Conservation (phyloP, 1,284 basidiomycete species). For the Inonotus obliquus region DNA sequence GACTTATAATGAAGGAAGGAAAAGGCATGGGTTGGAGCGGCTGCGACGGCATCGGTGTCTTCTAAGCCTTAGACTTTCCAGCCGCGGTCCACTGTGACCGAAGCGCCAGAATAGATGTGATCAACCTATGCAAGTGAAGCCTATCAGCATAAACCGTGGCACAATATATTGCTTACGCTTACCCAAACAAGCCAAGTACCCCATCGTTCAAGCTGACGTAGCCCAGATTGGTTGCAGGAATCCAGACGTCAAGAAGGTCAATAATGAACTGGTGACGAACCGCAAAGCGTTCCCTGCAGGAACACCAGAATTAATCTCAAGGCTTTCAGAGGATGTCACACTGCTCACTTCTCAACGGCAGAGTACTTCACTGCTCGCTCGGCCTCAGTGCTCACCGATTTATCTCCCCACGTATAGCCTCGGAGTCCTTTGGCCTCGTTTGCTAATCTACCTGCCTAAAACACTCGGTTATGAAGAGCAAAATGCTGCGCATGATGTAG, state of each 20-base stretch:
- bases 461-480: neutral
- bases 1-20: neutral
- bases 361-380: conserved; percentile 59
- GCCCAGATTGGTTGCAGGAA: conserved; percentile 83
- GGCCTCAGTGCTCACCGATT: conserved; percentile 62
- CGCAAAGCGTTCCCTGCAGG: conserved; percentile 54
- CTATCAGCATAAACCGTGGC: conserved; percentile 4
- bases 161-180: conserved; percentile 29
- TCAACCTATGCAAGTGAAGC: conserved; percentile 35
- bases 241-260: conserved; percentile 81
- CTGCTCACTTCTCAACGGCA: conserved; percentile 51
- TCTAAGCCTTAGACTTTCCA: conserved; percentile 31
- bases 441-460: conserved; percentile 53
- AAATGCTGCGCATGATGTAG: neutral
- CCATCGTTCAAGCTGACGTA: conserved; percentile 85
- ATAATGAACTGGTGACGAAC: conserved; percentile 76
- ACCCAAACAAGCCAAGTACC: conserved; percentile 80
- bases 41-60: neutral
- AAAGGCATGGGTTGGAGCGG: neutral
- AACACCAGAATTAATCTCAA: conserved; percentile 7
- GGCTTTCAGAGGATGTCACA: neutral
- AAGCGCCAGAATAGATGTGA: conserved; percentile 54
- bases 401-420: conserved; percentile 46
- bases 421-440: conserved; percentile 53
- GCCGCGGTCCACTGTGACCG: conserved; percentile 52